These are phyloP conservation scores for Oemleria cerasiformis DNA, from an alignment of 306 rosid species.

Conservation along the genomic window DNA sequence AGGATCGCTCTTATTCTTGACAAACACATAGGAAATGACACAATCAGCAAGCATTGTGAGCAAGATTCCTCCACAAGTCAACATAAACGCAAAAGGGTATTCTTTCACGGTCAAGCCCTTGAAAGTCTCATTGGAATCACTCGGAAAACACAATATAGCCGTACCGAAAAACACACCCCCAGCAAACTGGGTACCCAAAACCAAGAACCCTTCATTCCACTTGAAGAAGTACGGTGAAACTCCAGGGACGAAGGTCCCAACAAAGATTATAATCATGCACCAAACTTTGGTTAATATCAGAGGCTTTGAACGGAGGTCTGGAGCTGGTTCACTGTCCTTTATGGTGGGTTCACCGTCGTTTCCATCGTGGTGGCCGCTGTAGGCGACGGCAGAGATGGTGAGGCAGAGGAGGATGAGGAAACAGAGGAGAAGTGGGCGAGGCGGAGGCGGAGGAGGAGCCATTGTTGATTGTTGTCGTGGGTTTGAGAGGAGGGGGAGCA, in stretches of 20 bases:
- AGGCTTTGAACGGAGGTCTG: conserved; percentile 43
- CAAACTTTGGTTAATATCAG: conserved; percentile 47
- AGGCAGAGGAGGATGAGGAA: conserved; percentile 29
- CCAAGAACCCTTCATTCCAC: not conserved
- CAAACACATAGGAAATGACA: too few relatives aligned
- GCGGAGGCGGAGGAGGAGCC: not conserved
- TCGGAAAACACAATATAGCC: not conserved
- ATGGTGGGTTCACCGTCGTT: not conserved
- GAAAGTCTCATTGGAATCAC: not conserved
- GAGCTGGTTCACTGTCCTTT: not conserved
- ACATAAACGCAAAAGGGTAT: too few relatives aligned
- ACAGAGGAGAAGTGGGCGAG: conserved; percentile 2
- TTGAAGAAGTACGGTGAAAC: not conserved
- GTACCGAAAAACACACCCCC: not conserved
- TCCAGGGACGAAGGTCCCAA: conserved; percentile 49
- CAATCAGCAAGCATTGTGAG: too few relatives aligned
- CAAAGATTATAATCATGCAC: conserved; percentile 54
- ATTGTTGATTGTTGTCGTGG: not conserved
- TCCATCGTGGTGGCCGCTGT: conserved; percentile 46
- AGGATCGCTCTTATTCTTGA: too few relatives aligned
- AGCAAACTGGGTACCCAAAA: not conserved
- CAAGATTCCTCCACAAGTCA: too few relatives aligned
- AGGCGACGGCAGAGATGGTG: conserved; percentile 41
- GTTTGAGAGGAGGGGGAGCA: not conserved
- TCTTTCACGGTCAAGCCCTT: too few relatives aligned